phyloP scores from a whole-genome alignment of 116 monocot species.

The Trichopus zeylanicus region DNA sequence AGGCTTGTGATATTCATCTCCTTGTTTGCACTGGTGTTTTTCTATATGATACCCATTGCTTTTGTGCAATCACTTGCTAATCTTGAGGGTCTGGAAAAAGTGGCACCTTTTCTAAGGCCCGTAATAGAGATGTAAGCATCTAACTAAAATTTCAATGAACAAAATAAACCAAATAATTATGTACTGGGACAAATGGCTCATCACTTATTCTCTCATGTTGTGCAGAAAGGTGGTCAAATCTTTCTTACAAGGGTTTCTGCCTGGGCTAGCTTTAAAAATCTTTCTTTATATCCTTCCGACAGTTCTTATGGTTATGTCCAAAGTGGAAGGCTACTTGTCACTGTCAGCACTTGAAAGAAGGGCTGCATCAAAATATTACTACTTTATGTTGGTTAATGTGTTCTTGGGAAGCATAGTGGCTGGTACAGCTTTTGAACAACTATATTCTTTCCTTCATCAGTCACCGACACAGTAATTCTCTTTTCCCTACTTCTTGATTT shows the following conservation, averaged over 20 bases:
- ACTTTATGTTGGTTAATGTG: conserved; percentile 62
- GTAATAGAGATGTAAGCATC: conserved; percentile 82
- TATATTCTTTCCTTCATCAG: conserved; percentile 54
- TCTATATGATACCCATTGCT: conserved; percentile 92
- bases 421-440: conserved; percentile 73
- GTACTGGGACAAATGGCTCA: background rate
- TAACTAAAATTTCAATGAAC: no score
- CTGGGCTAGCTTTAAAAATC: conserved; percentile 63
- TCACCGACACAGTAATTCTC: conserved; percentile 54
- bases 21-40: conserved; percentile 76
- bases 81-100: conserved; percentile 85
- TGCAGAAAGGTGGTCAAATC: conserved; percentile 62
- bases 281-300: conserved; percentile 59
- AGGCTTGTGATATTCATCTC: conserved; percentile 53
- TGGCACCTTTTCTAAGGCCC: conserved; percentile 71
- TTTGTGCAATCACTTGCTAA: conserved; percentile 94
- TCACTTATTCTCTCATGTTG: background rate
- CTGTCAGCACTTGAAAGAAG: conserved; percentile 57
- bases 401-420: conserved; percentile 70
- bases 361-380: conserved; percentile 60
- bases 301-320: conserved; percentile 67
- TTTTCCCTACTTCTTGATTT: background rate
- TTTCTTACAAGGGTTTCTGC: conserved; percentile 73
- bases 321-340: conserved; percentile 59
- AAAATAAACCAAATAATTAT: no score